phyloP scores from a whole-genome alignment of 129 eudicot species.

The Apium graveolens region DNA sequence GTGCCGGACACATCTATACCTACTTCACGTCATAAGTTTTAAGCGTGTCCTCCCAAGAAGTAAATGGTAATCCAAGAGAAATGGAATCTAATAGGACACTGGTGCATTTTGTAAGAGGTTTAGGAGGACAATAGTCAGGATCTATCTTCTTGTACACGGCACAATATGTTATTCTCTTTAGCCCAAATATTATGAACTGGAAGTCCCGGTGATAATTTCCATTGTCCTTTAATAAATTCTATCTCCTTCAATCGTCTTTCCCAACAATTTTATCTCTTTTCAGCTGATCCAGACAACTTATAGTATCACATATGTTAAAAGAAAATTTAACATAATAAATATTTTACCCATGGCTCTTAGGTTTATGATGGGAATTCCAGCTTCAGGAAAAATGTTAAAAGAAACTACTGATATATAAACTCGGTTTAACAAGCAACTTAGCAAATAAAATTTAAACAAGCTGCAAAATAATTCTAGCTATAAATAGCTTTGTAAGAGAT shows the following conservation, averaged over 20 bases:
- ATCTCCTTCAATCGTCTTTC: background rate
- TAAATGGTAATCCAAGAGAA: no score
- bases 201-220: background rate
- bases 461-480: constrained; percentile 7
- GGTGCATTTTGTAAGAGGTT: background rate
- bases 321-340: background rate
- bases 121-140: background rate
- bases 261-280: background rate
- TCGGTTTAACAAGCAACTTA: background rate
- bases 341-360: background rate
- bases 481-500: background rate
- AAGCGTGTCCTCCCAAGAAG: background rate
- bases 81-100: background rate
- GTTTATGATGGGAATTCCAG: background rate
- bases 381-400: background rate
- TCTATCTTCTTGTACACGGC: background rate
- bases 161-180: no score
- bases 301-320: background rate
- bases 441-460: background rate
- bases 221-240: no score
- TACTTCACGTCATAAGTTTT: background rate
- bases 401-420: background rate
- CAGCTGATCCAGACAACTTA: background rate
- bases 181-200: no score
- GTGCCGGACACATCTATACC: background rate